Percentiles rank a stretch among this genome's conserved stretches.
These are phyloP conservation scores for Scenedesmus sp. DNA, from an alignment of 163 green algal genomes.

Conservation along the genomic window DNA sequence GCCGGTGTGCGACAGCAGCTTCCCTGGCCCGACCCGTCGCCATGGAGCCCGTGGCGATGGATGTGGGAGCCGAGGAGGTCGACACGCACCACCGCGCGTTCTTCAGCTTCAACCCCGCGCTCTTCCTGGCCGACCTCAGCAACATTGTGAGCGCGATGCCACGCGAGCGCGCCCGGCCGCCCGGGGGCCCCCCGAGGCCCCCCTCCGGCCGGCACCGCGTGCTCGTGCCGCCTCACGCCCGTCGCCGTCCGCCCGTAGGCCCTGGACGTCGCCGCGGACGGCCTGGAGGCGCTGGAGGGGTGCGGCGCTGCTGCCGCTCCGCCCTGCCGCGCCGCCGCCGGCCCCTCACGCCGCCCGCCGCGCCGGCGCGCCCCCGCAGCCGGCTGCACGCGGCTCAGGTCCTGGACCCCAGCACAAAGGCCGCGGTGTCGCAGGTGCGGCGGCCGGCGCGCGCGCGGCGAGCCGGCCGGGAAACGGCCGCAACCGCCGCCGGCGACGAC, in stretches of 20 bases:
- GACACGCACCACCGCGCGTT: slow-evolving; percentile 13
- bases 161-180: no score
- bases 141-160: slow-evolving; percentile 45
- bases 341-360: no score
- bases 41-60: slow-evolving; percentile 5
- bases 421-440: no score
- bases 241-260: background rate
- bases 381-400: no score
- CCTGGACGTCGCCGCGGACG: slow-evolving; percentile 20
- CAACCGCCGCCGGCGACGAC: no score
- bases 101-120: slow-evolving; percentile 7
- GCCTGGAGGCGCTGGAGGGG: slow-evolving; percentile 31
- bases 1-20: background rate
- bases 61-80: background rate
- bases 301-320: background rate
- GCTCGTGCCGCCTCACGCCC: background rate
- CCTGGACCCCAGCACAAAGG: no score
- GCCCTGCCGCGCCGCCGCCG: no score
- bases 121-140: slow-evolving; percentile 36
- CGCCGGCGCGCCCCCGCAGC: no score
- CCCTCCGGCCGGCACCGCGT: no score
- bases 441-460: background rate
- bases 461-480: background rate
- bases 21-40: no score
- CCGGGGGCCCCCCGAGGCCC: no score